These are phyloP conservation scores for Leccinum imitatum DNA, from an alignment of 768 basidiomycete species.

Conservation along the genomic window DNA sequence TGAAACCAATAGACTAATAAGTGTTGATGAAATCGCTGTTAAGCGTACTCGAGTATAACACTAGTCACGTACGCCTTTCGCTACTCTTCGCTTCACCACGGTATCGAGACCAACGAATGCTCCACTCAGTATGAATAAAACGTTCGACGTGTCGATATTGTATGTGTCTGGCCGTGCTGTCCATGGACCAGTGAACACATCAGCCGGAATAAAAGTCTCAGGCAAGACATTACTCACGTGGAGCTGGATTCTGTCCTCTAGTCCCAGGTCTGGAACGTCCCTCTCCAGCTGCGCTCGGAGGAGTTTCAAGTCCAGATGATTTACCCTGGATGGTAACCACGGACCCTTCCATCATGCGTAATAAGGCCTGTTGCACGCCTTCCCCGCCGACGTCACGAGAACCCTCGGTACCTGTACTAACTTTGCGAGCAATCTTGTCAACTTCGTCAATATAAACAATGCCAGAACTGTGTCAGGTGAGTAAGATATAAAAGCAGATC, in stretches of 20 bases:
- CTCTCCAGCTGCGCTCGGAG: conserved; percentile 44
- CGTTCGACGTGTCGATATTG: conserved; percentile 84
- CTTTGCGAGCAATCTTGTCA: conserved; percentile 84
- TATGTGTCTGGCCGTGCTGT: conserved; percentile 65
- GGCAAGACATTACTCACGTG: conserved; percentile 19
- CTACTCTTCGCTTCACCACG: conserved; percentile 74
- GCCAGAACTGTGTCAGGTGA: conserved; percentile 59
- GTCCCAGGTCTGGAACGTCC: conserved; percentile 51
- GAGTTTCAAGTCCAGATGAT: conserved; percentile 46
- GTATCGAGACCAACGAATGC: conserved; percentile 92
- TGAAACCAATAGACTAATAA: conserved; percentile 88
- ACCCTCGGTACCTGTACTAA: conserved; percentile 57
- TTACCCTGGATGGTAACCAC: conserved; percentile 80
- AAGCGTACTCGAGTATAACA: background rate
- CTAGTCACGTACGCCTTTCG: conserved; percentile 70
- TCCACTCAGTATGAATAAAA: conserved; percentile 93
- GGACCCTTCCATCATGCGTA: conserved; percentile 94
- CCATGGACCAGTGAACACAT: background rate
- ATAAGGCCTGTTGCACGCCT: conserved; percentile 91
- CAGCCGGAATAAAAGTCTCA: background rate
- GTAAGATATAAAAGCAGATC: conserved; percentile 6
- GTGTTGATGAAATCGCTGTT: conserved; percentile 1
- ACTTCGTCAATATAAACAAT: conserved; percentile 97
- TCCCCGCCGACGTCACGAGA: conserved; percentile 91
- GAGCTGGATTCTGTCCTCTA: conserved; percentile 40